These are phyloP conservation scores for Dothistroma pini DNA, from an alignment of 2,329 filamentous ascomycete species.

Conservation along the genomic window DNA sequence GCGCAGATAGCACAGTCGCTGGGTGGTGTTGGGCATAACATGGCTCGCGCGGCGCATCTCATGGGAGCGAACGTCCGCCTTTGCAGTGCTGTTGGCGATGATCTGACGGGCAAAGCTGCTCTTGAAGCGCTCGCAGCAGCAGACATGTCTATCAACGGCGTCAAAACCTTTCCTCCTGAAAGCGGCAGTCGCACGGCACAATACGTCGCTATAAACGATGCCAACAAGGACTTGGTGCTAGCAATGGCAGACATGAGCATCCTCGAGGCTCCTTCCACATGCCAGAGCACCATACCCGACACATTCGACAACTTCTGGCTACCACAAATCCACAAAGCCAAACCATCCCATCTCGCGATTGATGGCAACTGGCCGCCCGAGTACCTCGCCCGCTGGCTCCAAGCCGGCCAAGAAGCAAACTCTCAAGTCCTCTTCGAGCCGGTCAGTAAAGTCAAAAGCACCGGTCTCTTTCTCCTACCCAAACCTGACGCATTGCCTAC, in stretches of 20 bases:
- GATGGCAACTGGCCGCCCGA: slow-evolving; percentile 79
- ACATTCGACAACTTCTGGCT: slow-evolving; percentile 56
- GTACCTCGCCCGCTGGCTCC: slow-evolving; percentile 65
- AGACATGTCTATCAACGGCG: slow-evolving; percentile 61
- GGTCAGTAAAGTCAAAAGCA: slow-evolving; percentile 77
- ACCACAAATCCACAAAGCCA: slow-evolving; percentile 52
- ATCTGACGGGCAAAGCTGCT: slow-evolving; percentile 71
- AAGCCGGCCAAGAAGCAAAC: slow-evolving; percentile 53
- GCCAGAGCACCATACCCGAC: slow-evolving; percentile 33
- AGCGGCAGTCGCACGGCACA: slow-evolving; percentile 71
- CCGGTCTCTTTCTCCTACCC: slow-evolving; percentile 58
- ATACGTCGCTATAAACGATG: slow-evolving; percentile 86
- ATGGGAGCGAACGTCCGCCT: slow-evolving; percentile 65
- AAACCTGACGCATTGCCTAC: slow-evolving; percentile 30
- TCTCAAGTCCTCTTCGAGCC: slow-evolving; percentile 77
- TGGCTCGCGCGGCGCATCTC: slow-evolving; percentile 76
- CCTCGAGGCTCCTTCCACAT: slow-evolving; percentile 48
- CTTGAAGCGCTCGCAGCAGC: slow-evolving; percentile 61
- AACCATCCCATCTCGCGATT: slow-evolving; percentile 73
- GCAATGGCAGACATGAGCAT: slow-evolving; percentile 97
- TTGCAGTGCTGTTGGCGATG: slow-evolving; percentile 77
- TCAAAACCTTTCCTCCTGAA: slow-evolving; percentile 46
- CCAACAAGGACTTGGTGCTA: slow-evolving; percentile 75
- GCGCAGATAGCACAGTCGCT: slow-evolving; percentile 75
- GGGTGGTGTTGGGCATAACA: slow-evolving; percentile 89